These are phyloP conservation scores for Clarireedia paspali DNA, from an alignment of 2,329 filamentous ascomycete genomes.

Conservation along the genomic window DNA sequence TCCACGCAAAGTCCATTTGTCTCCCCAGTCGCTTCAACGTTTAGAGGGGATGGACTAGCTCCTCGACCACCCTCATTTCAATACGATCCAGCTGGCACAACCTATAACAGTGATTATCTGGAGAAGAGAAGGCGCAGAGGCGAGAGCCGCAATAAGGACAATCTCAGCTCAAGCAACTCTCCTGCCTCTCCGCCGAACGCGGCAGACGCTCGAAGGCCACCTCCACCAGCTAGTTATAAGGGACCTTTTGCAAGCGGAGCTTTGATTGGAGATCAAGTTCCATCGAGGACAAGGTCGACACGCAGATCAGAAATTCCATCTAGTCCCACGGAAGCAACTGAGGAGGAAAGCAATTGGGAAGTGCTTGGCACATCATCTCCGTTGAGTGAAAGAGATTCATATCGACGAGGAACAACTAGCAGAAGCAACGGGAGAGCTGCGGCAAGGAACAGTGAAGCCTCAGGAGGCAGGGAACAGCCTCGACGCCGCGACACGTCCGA, in stretches of 20 bases:
- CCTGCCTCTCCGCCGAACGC: constrained; percentile 38
- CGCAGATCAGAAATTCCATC: constrained; percentile 25
- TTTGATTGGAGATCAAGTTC: constrained; percentile 27
- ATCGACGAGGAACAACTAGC: neutral
- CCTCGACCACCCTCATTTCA: constrained; percentile 52
- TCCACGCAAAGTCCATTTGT: constrained; percentile 51
- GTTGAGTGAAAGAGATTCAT: constrained; percentile 1
- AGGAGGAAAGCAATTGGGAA: constrained; percentile 20
- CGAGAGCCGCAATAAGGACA: constrained; percentile 36
- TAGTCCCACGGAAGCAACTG: constrained; percentile 13
- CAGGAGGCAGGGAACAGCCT: constrained; percentile 13
- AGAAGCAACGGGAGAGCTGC: constrained; percentile 19
- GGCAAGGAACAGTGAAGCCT: constrained; percentile 11
- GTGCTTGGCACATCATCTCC: constrained; percentile 12
- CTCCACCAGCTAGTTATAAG: constrained; percentile 49
- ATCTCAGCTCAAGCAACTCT: constrained; percentile 29
- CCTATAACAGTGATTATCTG: constrained; percentile 33
- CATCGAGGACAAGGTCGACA: constrained; percentile 24
- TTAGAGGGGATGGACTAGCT: constrained; percentile 44
- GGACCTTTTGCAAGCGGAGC: constrained; percentile 38
- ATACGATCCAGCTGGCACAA: constrained; percentile 32
- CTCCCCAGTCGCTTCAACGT: constrained; percentile 46
- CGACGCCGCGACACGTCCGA: constrained; percentile 14
- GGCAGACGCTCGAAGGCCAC: constrained; percentile 51
- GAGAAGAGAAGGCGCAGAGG: constrained; percentile 37